A percentile compares a stretch with the other conserved stretches of the same genome.
Conservation (phyloP, 2,329 filamentous ascomycete species). For the Simplicillium aogashimaense region DNA sequence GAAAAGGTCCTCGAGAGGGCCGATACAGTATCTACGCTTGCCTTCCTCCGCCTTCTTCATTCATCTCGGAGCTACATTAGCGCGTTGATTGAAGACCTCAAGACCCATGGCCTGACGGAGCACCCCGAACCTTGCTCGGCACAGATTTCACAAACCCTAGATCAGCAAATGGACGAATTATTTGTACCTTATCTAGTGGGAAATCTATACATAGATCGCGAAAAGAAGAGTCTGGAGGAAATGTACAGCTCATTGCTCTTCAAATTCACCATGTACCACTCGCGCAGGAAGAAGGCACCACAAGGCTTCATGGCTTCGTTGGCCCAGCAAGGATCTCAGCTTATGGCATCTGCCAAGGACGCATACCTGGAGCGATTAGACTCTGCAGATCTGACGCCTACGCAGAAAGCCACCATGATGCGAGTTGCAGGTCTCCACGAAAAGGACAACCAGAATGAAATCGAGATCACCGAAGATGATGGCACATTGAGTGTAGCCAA, state of each 20-base stretch:
- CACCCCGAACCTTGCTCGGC: conserved; percentile 86
- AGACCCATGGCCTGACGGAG: conserved; percentile 88
- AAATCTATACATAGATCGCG: conserved; percentile 61
- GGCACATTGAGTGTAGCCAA: conserved; percentile 73
- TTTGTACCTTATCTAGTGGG: conserved; percentile 63
- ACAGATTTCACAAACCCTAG: conserved; percentile 67
- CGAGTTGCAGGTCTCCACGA: conserved; percentile 78
- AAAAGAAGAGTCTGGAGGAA: conserved; percentile 63
- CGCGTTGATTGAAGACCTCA: conserved; percentile 80
- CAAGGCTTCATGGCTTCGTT: conserved; percentile 89
- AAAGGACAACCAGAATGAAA: conserved; percentile 68
- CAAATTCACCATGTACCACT: conserved; percentile 95
- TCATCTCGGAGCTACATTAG: conserved; percentile 85
- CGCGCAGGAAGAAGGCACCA: conserved; percentile 74
- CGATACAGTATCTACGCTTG: conserved; percentile 79
- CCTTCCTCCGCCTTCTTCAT: conserved; percentile 84
- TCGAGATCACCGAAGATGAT: conserved; percentile 85
- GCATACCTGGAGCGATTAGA: conserved; percentile 84
- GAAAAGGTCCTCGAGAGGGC: conserved; percentile 96
- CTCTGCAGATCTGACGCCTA: conserved; percentile 76
- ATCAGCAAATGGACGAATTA: conserved; percentile 67
- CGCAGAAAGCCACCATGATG: conserved; percentile 84
- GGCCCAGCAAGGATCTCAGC: conserved; percentile 79
- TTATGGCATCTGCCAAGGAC: conserved; percentile 80
- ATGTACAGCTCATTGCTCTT: conserved; percentile 86